Evolutionary conservation across 768 basidiomycete species (phyloP), one percentile per base, ranked within the genome.

Genomic region (Pisolithus albus): DNA sequence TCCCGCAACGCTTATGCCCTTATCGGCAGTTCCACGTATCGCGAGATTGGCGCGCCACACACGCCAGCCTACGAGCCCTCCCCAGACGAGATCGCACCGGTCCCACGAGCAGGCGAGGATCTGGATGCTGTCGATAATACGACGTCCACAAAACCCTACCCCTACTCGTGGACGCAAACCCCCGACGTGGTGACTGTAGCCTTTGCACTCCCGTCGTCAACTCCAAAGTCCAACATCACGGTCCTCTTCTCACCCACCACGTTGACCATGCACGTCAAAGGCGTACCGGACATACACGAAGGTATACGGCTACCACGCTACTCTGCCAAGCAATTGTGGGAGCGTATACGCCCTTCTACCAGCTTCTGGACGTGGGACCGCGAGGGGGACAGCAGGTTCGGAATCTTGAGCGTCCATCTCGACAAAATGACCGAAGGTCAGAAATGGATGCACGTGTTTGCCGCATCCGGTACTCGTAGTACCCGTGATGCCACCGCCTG

Each of bases 331-430:
- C 69, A 72, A 23, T 73, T 92, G 2, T 99, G 94, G 95, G 92
- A 82, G 56, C 70, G 71, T 9, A 86, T 99, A 56, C 80, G 81
- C 48, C 71, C 87, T 1, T 78, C 83, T 3, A 77, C 85, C n/a
- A 88, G 89, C 61, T 82, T 89, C 60, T 99, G 92, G 93, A 94
- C 91, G 5, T 95, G 86, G 80, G 92, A 96, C 59, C 77, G 82
- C 16, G 82, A 84, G 55, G 88, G 82, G 5, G 82, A 83, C 46
- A 76, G 76, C 52, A 62, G 79, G 11, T 83, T 79, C 58, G 88
- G 88, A 2, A 55, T 89, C 30, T 76, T 98, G 58, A 83, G 88
- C 0, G 68, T 97, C 18, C 87, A 96, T 61, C 73, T 98, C 50
- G 88, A 92, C 65, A 98, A 98, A 69, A 76, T 77, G 55, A 78